phyloP scores from a whole-genome alignment of 306 rosid genomes.

The Senna tora region DNA sequence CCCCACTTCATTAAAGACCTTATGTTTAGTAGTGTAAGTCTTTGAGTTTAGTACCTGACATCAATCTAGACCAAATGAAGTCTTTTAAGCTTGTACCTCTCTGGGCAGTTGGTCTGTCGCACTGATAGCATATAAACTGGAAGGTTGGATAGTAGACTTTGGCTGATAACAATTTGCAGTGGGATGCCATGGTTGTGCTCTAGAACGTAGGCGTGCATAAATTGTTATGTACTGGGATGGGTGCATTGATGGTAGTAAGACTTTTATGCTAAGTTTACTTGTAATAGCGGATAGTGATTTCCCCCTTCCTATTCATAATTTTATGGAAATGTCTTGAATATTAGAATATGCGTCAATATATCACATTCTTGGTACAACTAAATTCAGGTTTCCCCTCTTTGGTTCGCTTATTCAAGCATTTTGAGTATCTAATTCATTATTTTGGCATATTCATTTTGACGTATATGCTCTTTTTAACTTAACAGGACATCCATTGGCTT shows the following conservation, averaged over 20 bases:
- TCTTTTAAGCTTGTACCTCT: background rate
- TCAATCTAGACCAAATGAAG: background rate
- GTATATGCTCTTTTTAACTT: constrained; percentile 15
- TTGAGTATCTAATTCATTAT: constrained; percentile 5
- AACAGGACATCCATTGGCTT: constrained; percentile 49
- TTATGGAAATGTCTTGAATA: background rate
- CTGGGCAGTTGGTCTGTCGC: background rate
- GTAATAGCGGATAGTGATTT: background rate
- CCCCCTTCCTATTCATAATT: background rate
- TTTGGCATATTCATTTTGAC: constrained; percentile 31
- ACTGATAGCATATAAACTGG: background rate
- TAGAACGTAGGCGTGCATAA: background rate
- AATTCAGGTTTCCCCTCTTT: constrained; percentile 1
- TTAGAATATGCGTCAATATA: background rate
- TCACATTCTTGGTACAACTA: background rate
- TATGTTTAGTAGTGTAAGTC: background rate
- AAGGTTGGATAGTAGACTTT: background rate
- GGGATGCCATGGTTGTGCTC: background rate
- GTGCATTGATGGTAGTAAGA: background rate
- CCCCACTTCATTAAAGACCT: background rate
- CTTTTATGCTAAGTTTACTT: background rate
- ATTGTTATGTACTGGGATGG: background rate
- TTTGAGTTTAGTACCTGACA: background rate
- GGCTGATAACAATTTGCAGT: background rate
- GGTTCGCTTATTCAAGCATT: background rate